These are phyloP conservation scores for Chamaenerion angustifolium DNA, from an alignment of 345 rosid species.

Conservation along the genomic window DNA sequence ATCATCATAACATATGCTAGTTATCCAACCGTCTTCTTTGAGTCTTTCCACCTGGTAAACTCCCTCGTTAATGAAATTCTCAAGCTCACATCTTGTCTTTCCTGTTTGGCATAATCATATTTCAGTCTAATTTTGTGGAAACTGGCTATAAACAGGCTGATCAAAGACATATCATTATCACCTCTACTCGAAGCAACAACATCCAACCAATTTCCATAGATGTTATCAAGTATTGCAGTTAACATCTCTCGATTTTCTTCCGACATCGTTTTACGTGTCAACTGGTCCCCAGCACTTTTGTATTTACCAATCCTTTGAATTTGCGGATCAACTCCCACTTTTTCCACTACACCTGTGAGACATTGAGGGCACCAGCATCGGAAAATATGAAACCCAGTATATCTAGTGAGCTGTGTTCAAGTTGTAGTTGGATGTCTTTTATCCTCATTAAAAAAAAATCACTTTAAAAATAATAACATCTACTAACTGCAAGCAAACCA, in stretches of 20 bases:
- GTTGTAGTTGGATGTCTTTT: neutral
- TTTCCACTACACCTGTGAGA: conserved; percentile 63
- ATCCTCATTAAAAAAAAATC: neutral
- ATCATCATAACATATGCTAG: conserved; percentile 66
- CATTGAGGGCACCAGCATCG: neutral
- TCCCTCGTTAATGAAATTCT: conserved; percentile 77
- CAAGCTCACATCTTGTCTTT: conserved; percentile 62
- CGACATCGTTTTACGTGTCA: conserved; percentile 63
- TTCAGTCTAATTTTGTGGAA: conserved; percentile 11
- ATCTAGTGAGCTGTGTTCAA: neutral
- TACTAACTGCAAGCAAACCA: conserved; percentile 2
- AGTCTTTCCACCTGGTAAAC: conserved; percentile 72
- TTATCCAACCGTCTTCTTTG: conserved; percentile 82
- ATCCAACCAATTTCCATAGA: conserved; percentile 90
- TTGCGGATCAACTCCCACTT: conserved; percentile 80
- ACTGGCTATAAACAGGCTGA: conserved; percentile 5
- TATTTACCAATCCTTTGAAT: conserved; percentile 89
- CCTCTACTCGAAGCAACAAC: conserved; percentile 67
- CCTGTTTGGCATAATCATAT: conserved; percentile 38
- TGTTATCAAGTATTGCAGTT: conserved; percentile 73
- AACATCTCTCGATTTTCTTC: conserved; percentile 94
- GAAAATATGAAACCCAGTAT: neutral
- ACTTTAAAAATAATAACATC: neutral
- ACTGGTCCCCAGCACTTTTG: conserved; percentile 95
- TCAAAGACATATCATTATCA: conserved; percentile 16